Evolutionary conservation across 805 yeast genomes (phyloP).

Genomic region (Saccharomycopsis guyanensis): DNA sequence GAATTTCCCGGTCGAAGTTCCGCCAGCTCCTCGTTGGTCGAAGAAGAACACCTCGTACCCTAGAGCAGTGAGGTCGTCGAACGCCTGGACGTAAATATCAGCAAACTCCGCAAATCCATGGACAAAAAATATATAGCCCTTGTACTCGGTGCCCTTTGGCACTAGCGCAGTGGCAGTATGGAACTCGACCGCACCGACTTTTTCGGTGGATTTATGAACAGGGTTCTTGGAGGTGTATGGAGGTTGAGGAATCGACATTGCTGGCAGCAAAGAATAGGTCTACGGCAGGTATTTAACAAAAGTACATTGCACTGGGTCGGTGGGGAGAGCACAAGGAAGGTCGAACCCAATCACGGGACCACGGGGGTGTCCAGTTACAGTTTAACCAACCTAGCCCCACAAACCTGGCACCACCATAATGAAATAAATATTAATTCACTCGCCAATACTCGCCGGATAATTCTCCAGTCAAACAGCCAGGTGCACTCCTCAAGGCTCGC

Average conservation of each 20-base stretch:
- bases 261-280: no score
- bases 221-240: slow-evolving; percentile 6
- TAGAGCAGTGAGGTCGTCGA: slow-evolving; percentile 41
- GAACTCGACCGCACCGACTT: slow-evolving; percentile 8
- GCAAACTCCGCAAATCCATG: slow-evolving; percentile 70
- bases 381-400: neutral
- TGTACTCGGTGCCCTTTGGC: slow-evolving; percentile 29
- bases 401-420: no score
- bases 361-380: neutral
- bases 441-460: no score
- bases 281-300: no score
- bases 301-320: no score
- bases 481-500: no score
- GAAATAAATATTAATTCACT: no score
- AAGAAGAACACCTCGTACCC: slow-evolving; percentile 65
- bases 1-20: slow-evolving; percentile 45
- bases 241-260: neutral
- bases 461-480: no score
- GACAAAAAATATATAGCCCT: slow-evolving; percentile 51
- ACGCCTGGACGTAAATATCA: slow-evolving; percentile 39
- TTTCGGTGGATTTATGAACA: neutral
- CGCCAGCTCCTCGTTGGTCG: slow-evolving; percentile 74
- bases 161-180: slow-evolving; percentile 30
- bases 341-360: no score
- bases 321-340: no score